Conservation (phyloP, 2,329 filamentous ascomycete genomes). For the Trichoderma sp. region DNA sequence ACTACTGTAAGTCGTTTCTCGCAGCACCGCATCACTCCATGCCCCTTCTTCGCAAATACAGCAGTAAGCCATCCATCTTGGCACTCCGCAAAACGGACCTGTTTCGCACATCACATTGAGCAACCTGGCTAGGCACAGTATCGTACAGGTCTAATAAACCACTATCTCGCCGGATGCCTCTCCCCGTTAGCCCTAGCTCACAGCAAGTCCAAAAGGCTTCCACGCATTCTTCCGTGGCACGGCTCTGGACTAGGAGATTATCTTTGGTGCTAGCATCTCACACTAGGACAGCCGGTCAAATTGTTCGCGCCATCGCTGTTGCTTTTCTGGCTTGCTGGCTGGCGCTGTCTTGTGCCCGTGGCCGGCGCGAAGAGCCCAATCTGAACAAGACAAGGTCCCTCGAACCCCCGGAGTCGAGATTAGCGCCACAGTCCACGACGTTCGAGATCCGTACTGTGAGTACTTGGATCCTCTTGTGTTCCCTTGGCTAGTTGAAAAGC, state of each 20-base stretch:
- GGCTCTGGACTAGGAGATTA: neutral
- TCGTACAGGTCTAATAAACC: neutral
- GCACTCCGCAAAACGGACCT: neutral
- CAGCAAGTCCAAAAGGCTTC: neutral
- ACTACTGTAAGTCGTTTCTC: neutral
- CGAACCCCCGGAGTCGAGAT: neutral
- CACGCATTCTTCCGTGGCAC: neutral
- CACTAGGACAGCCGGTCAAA: neutral
- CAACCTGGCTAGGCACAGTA: neutral
- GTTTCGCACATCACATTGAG: neutral
- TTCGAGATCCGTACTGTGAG: conserved; percentile 7
- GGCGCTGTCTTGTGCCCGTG: neutral
- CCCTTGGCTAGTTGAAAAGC: neutral
- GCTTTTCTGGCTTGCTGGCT: neutral
- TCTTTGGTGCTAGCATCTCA: conserved; percentile 2
- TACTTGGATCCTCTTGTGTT: neutral
- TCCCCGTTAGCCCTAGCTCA: conserved; percentile 4
- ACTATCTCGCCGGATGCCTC: neutral
- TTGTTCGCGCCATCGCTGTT: conserved; percentile 1
- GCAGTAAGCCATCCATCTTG: neutral
- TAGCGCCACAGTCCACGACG: conserved; percentile 5
- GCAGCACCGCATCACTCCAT: neutral
- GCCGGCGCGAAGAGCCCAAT: neutral
- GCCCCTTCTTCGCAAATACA: neutral
- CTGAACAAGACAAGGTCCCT: neutral